phyloP scores from a whole-genome alignment of 1,139 yeast genomes.

The Debaryomyces coudertii region DNA sequence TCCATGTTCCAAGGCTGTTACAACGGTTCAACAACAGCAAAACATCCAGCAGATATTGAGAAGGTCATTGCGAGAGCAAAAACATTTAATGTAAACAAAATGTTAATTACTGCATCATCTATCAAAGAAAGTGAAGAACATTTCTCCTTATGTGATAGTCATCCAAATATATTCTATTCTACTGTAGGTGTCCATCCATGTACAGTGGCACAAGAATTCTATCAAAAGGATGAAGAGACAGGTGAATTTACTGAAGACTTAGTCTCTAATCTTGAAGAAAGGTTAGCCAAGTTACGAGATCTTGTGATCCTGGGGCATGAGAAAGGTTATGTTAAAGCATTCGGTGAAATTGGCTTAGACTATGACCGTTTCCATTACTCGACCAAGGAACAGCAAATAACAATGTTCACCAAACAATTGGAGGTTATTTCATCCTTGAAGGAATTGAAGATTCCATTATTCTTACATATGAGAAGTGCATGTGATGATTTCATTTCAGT shows the following conservation, averaged over 20 bases:
- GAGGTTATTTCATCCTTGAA: constrained; percentile 56
- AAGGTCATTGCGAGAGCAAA: constrained; percentile 70
- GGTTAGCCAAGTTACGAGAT: constrained; percentile 50
- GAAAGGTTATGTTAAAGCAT: constrained; percentile 63
- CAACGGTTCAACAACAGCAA: constrained; percentile 55
- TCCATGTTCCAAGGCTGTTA: constrained; percentile 83
- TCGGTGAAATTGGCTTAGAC: constrained; percentile 94
- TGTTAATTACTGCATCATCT: constrained; percentile 84
- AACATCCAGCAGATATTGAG: constrained; percentile 69
- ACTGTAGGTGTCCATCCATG: constrained; percentile 98
- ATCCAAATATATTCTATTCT: constrained; percentile 47
- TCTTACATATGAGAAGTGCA: constrained; percentile 89
- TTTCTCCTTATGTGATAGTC: constrained; percentile 35
- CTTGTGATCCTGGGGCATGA: constrained; percentile 54
- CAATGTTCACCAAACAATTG: constrained; percentile 73
- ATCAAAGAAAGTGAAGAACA: constrained; percentile 61
- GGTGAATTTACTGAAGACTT: constrained; percentile 27
- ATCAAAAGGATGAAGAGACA: constrained; percentile 20
- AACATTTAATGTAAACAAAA: constrained; percentile 62
- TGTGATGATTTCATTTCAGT: constrained; percentile 74
- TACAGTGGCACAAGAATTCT: constrained; percentile 65
- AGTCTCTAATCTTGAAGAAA: constrained; percentile 32
- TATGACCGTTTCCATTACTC: constrained; percentile 86
- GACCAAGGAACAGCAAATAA: constrained; percentile 63
- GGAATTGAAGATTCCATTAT: constrained; percentile 66